phyloP scores from a whole-genome alignment of 2,329 filamentous ascomycete species.

The Conoideocrella luteorostrata region DNA sequence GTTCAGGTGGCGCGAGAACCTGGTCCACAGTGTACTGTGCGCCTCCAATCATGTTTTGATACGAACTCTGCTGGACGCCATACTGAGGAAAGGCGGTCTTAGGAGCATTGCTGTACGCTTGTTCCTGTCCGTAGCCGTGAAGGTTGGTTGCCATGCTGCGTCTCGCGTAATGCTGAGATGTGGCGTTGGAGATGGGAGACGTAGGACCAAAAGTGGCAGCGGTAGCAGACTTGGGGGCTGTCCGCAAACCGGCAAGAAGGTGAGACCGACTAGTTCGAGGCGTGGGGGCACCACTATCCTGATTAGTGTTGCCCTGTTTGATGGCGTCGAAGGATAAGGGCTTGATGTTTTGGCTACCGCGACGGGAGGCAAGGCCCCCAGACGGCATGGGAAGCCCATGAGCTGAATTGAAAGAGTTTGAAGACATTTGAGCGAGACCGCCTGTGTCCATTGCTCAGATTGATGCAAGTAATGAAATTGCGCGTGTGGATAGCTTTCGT shows the following conservation, averaged over 20 bases:
- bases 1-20: slow-evolving; percentile 74
- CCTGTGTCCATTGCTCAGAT: slow-evolving; percentile 76
- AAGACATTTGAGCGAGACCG: slow-evolving; percentile 99
- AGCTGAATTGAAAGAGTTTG: slow-evolving; percentile 68
- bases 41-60: slow-evolving; percentile 23
- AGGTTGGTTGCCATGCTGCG: slow-evolving; percentile 38
- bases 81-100: slow-evolving; percentile 53
- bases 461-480: background rate
- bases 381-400: slow-evolving; percentile 69
- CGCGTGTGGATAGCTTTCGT: background rate
- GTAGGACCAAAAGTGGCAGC: slow-evolving; percentile 66
- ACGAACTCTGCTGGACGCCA: slow-evolving; percentile 25
- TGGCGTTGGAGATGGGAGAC: slow-evolving; percentile 41
- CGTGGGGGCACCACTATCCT: slow-evolving; percentile 65
- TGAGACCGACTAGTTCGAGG: slow-evolving; percentile 93
- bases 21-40: slow-evolving; percentile 76
- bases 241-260: slow-evolving; percentile 85
- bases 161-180: slow-evolving; percentile 36
- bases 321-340: slow-evolving; percentile 72
- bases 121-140: slow-evolving; percentile 38
- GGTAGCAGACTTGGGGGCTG: slow-evolving; percentile 80
- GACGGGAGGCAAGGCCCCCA: slow-evolving; percentile 74
- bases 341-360: slow-evolving; percentile 84
- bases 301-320: slow-evolving; percentile 63
- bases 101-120: slow-evolving; percentile 38